Evolutionary conservation across 2,329 filamentous ascomycete species (phyloP).

Genomic region (Clonostachys rosea): DNA sequence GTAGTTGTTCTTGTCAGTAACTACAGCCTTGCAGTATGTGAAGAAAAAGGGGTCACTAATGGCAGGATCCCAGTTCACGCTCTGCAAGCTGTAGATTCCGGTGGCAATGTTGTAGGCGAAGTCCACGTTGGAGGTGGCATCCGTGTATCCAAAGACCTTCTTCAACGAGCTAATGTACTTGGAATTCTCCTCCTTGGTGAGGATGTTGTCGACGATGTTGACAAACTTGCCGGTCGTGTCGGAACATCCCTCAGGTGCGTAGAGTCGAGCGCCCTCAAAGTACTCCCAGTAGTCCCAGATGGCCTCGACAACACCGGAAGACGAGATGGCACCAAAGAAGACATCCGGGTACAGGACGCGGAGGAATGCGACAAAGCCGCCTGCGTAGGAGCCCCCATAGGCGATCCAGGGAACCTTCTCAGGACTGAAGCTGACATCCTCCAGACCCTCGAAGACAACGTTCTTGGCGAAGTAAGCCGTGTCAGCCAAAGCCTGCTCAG

Average conservation of each 20-base stretch:
- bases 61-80: constrained; percentile 51
- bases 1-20: neutral
- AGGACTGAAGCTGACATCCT: constrained; percentile 62
- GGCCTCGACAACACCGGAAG: constrained; percentile 73
- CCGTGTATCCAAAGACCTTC: constrained; percentile 36
- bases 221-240: constrained; percentile 54
- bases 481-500: constrained; percentile 78
- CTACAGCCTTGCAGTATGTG: constrained; percentile 4
- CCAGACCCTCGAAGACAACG: constrained; percentile 65
- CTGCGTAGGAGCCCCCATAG: constrained; percentile 83
- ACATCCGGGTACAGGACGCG: constrained; percentile 72
- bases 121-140: constrained; percentile 34
- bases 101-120: constrained; percentile 37
- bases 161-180: constrained; percentile 40
- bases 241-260: constrained; percentile 56
- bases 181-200: constrained; percentile 25
- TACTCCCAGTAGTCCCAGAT: constrained; percentile 73
- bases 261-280: constrained; percentile 43
- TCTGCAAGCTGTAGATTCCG: constrained; percentile 39
- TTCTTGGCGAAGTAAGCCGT: constrained; percentile 75
- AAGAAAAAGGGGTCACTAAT: constrained; percentile 27
- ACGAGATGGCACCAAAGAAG: constrained; percentile 76
- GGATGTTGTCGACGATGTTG: constrained; percentile 43
- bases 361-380: constrained; percentile 72
- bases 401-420: constrained; percentile 65